Percentiles rank a stretch among this genome's conserved stretches.
Evolutionary conservation across 2,329 filamentous ascomycete species (phyloP).

Genomic region (Sporothrix protearum): DNA sequence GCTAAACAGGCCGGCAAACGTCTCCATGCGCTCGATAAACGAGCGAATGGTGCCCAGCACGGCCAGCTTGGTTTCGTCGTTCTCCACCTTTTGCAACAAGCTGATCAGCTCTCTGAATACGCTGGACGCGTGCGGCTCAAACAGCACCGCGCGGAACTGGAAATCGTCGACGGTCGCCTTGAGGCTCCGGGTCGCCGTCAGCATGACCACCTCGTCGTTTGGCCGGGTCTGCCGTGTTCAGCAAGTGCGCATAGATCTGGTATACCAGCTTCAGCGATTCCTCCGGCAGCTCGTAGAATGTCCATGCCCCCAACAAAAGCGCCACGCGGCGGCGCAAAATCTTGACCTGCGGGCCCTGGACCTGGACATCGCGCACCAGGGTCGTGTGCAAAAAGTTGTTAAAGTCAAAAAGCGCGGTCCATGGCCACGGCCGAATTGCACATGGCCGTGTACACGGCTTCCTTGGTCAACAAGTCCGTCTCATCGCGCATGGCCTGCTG

Average conservation of each 20-base stretch:
- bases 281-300: slow-evolving; percentile 69
- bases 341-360: slow-evolving; percentile 61
- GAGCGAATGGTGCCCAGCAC: slow-evolving; percentile 82
- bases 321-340: slow-evolving; percentile 82
- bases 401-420: slow-evolving; percentile 76
- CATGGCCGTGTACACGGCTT: slow-evolving; percentile 91
- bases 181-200: slow-evolving; percentile 85
- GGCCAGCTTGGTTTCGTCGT: slow-evolving; percentile 85
- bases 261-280: slow-evolving; percentile 72
- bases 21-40: slow-evolving; percentile 77
- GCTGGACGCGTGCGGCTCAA: slow-evolving; percentile 72
- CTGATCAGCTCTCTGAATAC: slow-evolving; percentile 70
- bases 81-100: slow-evolving; percentile 74
- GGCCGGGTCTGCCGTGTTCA: slow-evolving; percentile 68
- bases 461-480: slow-evolving; percentile 74
- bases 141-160: slow-evolving; percentile 69
- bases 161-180: slow-evolving; percentile 79
- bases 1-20: slow-evolving; percentile 63
- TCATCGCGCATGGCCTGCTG: slow-evolving; percentile 65
- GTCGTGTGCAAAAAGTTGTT: slow-evolving; percentile 72
- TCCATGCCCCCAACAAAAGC: slow-evolving; percentile 87
- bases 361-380: slow-evolving; percentile 73
- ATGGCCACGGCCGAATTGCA: slow-evolving; percentile 78
- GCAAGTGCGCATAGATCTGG: slow-evolving; percentile 81
- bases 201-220: slow-evolving; percentile 93